Percentiles rank a stretch among this genome's conserved stretches.
These are phyloP conservation scores for Lachnellula subtilissima DNA, from an alignment of 2,329 filamentous ascomycete species.

Conservation along the genomic window DNA sequence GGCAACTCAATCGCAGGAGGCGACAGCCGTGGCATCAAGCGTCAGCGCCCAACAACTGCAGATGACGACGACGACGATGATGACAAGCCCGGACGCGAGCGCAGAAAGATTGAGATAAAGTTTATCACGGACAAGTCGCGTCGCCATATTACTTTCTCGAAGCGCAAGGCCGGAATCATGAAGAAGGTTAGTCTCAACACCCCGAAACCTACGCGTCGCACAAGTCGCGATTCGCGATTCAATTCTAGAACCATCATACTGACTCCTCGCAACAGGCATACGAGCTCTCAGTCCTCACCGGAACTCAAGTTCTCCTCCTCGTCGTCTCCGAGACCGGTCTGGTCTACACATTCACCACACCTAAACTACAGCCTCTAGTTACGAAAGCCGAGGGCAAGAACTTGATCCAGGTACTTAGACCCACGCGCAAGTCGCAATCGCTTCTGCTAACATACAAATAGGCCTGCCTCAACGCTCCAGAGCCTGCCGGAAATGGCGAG, in stretches of 20 bases:
- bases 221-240: constrained; percentile 12
- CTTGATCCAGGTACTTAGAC: constrained; percentile 74
- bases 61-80: constrained; percentile 98
- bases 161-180: constrained; percentile 99
- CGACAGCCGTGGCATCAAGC: constrained; percentile 83
- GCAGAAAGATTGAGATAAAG: constrained; percentile 99
- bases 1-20: constrained; percentile 51
- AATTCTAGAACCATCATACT: constrained; percentile 7
- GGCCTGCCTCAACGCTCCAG: constrained; percentile 95
- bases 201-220: constrained; percentile 20
- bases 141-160: constrained; percentile 98
- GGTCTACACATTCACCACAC: constrained; percentile 97
- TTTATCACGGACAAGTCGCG: constrained; percentile 99
- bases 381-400: constrained; percentile 99
- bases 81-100: constrained; percentile 95
- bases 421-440: not conserved
- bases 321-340: constrained; percentile 96
- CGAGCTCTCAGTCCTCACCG: constrained; percentile 93
- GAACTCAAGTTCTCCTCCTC: constrained; percentile 92
- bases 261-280: constrained; percentile 63
- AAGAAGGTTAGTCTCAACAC: constrained; percentile 74
- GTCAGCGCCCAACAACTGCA: constrained; percentile 71
- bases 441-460: constrained; percentile 40
- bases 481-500: constrained; percentile 75
- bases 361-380: constrained; percentile 94